phyloP scores from a whole-genome alignment of 1,139 yeast species.

The Kazachstania sp. region DNA sequence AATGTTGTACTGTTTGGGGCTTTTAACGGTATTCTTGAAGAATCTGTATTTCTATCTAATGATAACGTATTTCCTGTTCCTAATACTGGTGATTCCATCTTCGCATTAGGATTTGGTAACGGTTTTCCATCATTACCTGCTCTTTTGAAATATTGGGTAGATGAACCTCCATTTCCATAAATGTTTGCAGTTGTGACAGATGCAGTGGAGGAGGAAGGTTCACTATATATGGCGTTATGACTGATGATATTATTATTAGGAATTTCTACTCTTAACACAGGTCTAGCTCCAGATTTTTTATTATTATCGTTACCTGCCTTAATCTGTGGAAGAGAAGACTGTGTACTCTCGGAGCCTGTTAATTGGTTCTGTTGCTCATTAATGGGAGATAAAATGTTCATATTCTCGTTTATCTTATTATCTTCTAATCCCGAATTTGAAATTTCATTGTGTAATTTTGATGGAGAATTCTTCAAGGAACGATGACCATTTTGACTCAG shows the following conservation, averaged over 20 bases:
- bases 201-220: constrained; percentile 7
- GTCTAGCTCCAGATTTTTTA: constrained; percentile 7
- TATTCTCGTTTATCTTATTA: not conserved
- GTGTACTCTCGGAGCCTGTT: not conserved
- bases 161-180: constrained; percentile 8
- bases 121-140: not conserved
- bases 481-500: not conserved
- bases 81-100: constrained; percentile 3
- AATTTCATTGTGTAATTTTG: not conserved
- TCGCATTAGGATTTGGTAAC: not conserved
- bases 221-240: constrained; percentile 8
- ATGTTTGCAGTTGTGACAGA: constrained; percentile 5
- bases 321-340: not conserved
- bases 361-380: not conserved
- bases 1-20: constrained; percentile 5
- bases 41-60: constrained; percentile 1
- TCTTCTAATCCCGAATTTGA: not conserved
- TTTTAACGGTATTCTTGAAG: not conserved
- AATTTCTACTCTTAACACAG: constrained; percentile 13
- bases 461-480: not conserved
- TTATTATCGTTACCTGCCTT: not conserved
- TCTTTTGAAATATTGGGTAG: constrained; percentile 3
- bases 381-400: not conserved
- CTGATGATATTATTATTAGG: constrained; percentile 11
- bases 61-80: constrained; percentile 2